phyloP scores from a whole-genome alignment of 371 early-diverging fungal species.

The Basidiobolus meristosporus region DNA sequence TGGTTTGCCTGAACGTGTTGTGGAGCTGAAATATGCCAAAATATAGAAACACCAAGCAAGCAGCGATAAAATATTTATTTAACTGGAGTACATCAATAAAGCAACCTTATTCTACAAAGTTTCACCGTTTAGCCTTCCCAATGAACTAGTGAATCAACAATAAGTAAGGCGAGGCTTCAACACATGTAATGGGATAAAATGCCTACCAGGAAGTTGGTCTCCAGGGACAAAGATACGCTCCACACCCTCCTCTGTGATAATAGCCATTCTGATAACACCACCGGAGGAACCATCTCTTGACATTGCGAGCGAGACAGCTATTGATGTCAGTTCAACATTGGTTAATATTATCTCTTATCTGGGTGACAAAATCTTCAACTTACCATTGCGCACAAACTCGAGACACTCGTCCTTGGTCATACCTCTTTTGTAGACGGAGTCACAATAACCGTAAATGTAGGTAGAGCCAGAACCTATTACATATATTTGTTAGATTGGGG shows the following conservation, averaged over 20 bases:
- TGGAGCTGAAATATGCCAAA: too few relatives aligned
- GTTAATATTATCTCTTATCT: background rate
- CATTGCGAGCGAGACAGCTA: constrained; percentile 91
- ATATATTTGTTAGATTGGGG: too few relatives aligned
- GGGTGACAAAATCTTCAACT: constrained; percentile 5
- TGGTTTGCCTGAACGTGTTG: too few relatives aligned
- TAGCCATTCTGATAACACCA: constrained; percentile 92
- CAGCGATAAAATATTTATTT: too few relatives aligned
- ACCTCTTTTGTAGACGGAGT: constrained; percentile 60
- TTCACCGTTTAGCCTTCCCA: too few relatives aligned
- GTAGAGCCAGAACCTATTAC: constrained; percentile 79
- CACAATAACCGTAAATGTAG: constrained; percentile 97
- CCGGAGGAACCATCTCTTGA: constrained; percentile 97
- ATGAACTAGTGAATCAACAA: too few relatives aligned
- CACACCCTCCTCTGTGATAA: constrained; percentile 85
- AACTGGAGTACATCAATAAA: too few relatives aligned
- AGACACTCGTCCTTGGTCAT: constrained; percentile 88
- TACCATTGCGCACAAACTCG: constrained; percentile 88
- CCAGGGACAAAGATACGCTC: constrained; percentile 85
- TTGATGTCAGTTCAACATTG: background rate
- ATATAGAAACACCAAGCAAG: too few relatives aligned
- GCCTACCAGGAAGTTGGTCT: constrained; percentile 46
- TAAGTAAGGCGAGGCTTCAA: too few relatives aligned
- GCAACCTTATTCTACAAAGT: too few relatives aligned
- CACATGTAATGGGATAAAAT: background rate